Percentiles rank a stretch among this genome's conserved stretches.
phyloP scores from a whole-genome alignment of 2,329 filamentous ascomycete species.

The Colletotrichum kahawae region DNA sequence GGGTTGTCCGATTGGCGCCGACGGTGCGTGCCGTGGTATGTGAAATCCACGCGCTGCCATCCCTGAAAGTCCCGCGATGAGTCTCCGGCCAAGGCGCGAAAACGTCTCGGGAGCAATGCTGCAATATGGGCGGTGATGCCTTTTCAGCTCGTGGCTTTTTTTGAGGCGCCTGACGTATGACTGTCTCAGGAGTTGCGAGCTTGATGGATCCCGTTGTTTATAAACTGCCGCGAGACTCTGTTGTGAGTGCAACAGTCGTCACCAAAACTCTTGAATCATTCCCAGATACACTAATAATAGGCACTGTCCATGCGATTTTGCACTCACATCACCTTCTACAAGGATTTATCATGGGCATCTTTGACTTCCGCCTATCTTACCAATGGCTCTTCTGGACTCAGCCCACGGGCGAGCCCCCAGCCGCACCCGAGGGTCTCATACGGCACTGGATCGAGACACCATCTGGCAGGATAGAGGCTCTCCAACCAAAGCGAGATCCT shows the following conservation, averaged over 20 bases:
- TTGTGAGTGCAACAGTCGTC: not conserved
- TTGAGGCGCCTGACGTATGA: not conserved
- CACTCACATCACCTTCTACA: not conserved
- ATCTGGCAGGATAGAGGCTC: constrained; percentile 53
- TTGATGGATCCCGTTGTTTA: not conserved
- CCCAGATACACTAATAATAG: not conserved
- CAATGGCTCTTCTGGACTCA: constrained; percentile 34
- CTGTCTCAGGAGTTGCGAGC: not conserved
- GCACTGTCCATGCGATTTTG: not conserved
- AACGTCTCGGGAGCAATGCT: constrained; percentile 3
- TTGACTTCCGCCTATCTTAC: constrained; percentile 36
- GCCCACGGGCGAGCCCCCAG: constrained; percentile 26
- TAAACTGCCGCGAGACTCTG: not conserved
- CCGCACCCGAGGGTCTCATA: constrained; percentile 44
- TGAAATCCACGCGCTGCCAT: not conserved
- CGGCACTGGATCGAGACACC: constrained; percentile 49
- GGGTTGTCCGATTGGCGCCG: constrained; percentile 8
- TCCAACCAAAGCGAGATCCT: constrained; percentile 36
- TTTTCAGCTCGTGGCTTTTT: constrained; percentile 2
- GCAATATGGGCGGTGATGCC: not conserved
- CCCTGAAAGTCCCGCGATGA: constrained; percentile 14
- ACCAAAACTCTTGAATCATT: not conserved
- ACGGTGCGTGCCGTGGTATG: not conserved
- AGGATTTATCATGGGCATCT: constrained; percentile 8
- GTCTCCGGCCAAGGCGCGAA: not conserved